A percentile compares a stretch with the other conserved stretches of the same genome.
These are phyloP conservation scores for Phytopythium kandeliae DNA, from an alignment of 352 stramenopile genomes.

Conservation along the genomic window DNA sequence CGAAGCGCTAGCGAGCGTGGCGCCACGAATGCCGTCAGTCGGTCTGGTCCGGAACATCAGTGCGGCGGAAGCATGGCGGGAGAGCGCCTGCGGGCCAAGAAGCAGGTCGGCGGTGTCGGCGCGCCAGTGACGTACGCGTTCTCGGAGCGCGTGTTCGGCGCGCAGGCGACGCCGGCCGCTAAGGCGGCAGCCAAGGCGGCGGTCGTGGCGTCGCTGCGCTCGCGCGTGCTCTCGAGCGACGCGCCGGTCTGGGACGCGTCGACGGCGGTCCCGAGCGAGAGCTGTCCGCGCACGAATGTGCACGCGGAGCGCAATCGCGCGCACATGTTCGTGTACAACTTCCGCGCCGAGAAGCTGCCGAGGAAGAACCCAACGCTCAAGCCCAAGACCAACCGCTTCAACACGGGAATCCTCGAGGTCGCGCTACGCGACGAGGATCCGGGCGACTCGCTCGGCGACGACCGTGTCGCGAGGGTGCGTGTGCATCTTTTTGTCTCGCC, in stretches of 20 bases:
- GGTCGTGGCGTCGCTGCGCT: constrained; percentile 54
- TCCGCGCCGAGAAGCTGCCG: constrained; percentile 75
- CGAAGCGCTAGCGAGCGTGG: neutral
- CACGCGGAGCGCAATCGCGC: constrained; percentile 73
- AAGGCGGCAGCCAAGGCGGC: constrained; percentile 59
- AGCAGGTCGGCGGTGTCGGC: constrained; percentile 55
- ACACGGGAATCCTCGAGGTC: constrained; percentile 72
- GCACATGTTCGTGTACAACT: constrained; percentile 86
- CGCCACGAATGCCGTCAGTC: no score
- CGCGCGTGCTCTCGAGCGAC: constrained; percentile 49
- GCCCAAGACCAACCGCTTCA: constrained; percentile 73
- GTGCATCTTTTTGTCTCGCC: no score
- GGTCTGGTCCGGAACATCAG: no score
- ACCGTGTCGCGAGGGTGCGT: constrained; percentile 56
- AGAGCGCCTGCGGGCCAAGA: constrained; percentile 32
- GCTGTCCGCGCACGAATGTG: constrained; percentile 69
- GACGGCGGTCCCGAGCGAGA: constrained; percentile 62
- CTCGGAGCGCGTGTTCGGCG: constrained; percentile 67
- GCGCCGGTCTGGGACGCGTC: constrained; percentile 55
- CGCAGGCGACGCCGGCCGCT: constrained; percentile 42
- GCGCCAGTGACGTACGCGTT: constrained; percentile 67
- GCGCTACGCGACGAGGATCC: constrained; percentile 51
- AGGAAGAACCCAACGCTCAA: constrained; percentile 72
- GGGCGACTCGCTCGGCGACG: constrained; percentile 61
- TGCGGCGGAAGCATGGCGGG: neutral